phyloP scores from a whole-genome alignment of 2,329 filamentous ascomycete genomes.

The Diaporthe humulicola region DNA sequence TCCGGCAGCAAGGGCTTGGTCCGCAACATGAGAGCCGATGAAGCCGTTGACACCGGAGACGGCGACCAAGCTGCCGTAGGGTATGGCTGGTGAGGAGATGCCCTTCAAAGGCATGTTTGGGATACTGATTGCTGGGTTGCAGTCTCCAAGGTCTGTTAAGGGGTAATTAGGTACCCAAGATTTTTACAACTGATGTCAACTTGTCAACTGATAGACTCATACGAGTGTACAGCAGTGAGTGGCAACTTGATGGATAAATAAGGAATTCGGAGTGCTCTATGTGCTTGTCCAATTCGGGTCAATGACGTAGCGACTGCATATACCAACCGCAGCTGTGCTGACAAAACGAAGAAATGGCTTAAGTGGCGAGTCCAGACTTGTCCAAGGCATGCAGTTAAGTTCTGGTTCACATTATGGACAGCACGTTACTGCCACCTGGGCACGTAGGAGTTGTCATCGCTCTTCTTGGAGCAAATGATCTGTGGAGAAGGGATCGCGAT shows the following conservation, averaged over 20 bases:
- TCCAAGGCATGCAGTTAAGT: background rate
- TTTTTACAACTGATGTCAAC: too few relatives aligned
- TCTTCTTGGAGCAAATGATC: background rate
- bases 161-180: too few relatives aligned
- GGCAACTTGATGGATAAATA: background rate
- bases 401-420: background rate
- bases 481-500: background rate
- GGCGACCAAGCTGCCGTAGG: slow-evolving; percentile 45
- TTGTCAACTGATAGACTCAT: background rate
- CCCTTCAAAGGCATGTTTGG: slow-evolving; percentile 1
- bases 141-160: background rate
- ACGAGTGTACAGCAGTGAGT: too few relatives aligned
- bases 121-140: too few relatives aligned
- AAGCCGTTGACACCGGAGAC: slow-evolving; percentile 59
- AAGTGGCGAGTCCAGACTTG: background rate
- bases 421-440: background rate
- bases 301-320: slow-evolving; percentile 1
- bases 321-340: background rate
- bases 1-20: slow-evolving; percentile 51
- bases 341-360: background rate
- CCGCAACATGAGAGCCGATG: slow-evolving; percentile 55
- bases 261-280: background rate
- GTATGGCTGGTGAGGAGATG: background rate
- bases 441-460: background rate
- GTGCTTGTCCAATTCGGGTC: background rate